phyloP scores from a whole-genome alignment of 1,139 yeast species.

The Candida albicans region DNA sequence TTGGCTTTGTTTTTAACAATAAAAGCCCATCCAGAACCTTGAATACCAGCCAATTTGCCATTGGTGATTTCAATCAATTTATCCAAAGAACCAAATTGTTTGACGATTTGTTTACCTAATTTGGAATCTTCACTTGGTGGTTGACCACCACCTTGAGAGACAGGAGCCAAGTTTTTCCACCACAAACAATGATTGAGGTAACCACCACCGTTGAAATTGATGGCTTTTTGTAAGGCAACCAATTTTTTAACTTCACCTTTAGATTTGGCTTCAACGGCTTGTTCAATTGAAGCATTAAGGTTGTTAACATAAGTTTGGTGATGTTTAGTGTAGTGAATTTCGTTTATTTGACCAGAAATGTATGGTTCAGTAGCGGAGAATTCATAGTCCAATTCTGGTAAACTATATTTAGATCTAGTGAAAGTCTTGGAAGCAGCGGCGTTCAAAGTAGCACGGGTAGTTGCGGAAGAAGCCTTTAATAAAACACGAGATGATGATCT shows the following conservation, averaged over 20 bases:
- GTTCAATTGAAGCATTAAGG: conserved; percentile 79
- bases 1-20: conserved; percentile 83
- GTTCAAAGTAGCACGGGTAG: conserved; percentile 14
- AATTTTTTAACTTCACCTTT: conserved; percentile 66
- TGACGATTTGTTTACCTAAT: conserved; percentile 60
- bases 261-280: conserved; percentile 67
- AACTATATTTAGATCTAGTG: conserved; percentile 63
- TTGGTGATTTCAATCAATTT: conserved; percentile 68
- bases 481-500: conserved; percentile 19
- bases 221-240: conserved; percentile 71
- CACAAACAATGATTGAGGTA: conserved; percentile 82
- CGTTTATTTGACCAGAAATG: conserved; percentile 88
- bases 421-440: conserved; percentile 23
- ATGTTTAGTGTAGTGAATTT: conserved; percentile 73
- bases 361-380: conserved; percentile 87
- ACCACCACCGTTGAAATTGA: conserved; percentile 97
- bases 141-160: conserved; percentile 81
- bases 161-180: conserved; percentile 92
- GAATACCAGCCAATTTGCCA: conserved; percentile 83
- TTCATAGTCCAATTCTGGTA: conserved; percentile 88
- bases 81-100: conserved; percentile 78
- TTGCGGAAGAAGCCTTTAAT: conserved; percentile 17
- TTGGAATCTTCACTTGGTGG: conserved; percentile 60
- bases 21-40: conserved; percentile 99
- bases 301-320: conserved; percentile 94